Base-by-base conservation (phyloP, 768 basidiomycete species). In the Kwoniella sp. region DNA sequence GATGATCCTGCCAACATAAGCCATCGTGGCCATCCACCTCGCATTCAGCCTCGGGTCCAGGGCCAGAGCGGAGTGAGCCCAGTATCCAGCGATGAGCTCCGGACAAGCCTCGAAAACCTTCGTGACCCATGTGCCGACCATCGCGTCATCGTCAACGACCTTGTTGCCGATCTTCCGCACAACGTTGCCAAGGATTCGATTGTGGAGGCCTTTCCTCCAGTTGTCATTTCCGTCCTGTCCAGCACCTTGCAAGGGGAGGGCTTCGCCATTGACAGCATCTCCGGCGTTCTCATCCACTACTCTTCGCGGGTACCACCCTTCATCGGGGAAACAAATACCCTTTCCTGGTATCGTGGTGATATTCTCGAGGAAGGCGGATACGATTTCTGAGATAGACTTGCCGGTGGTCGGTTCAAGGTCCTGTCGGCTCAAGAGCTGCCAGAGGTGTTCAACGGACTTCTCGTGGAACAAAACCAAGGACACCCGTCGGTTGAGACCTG, bases 291-390 rank as follows among this genome's bases (percentile, higher is more conserved):
- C 20, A 8, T 64, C 62, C 0, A 77, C 77, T 0, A 79, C 80
- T 22, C 85, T 84, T 2, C 88, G 83, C 3, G 83, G 83, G 62
- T 95, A 96, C 91, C 91, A 96, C 2, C 91, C 91, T 7, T 82
- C 79, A 63, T 92, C 89, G 45, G 78, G 82, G 75, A 93, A 95
- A 65, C 91, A 96, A 12, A 95, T 78, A 0, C 91, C 91, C 11
- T 78, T 75, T 0, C 91, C 90, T 0, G 88, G 87, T 22, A 81
- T 82, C 0, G 87, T 86, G 62, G 86, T 87, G 26, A 89, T 82
- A 1, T 85, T 86, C 23, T 92, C 80, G 10, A 95, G 76, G 72
- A 95, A 96, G 62, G 91, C 89, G 55, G 89, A 87, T 0, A 81
- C 84, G 3, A 93, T 78, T 58, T 92, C 84, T 5, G 57, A 49